These are phyloP conservation scores for Lichtheimia ramosa DNA, from an alignment of 371 early-diverging fungal genomes.

Conservation along the genomic window DNA sequence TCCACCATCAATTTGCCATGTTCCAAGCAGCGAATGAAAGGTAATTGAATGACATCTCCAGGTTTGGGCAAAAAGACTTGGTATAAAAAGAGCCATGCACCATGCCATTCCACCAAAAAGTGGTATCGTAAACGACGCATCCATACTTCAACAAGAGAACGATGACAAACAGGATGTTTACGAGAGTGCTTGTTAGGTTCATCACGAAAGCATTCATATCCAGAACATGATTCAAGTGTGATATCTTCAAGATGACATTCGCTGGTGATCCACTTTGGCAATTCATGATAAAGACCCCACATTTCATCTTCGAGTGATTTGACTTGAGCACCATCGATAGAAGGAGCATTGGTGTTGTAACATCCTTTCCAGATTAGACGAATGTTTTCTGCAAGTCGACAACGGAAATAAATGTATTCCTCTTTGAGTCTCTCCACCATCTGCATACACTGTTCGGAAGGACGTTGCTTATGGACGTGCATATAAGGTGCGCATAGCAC, in stretches of 20 bases:
- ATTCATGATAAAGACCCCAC: constrained; percentile 20
- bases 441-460: constrained; percentile 20
- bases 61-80: constrained; percentile 22
- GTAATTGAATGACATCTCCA: constrained; percentile 23
- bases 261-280: constrained; percentile 21
- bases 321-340: constrained; percentile 18
- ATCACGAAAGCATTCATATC: constrained; percentile 17
- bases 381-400: constrained; percentile 18
- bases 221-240: constrained; percentile 9
- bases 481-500: constrained; percentile 20
- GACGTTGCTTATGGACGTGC: constrained; percentile 25
- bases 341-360: constrained; percentile 11
- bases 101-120: constrained; percentile 29
- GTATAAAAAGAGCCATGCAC: constrained; percentile 23
- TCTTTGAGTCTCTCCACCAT: constrained; percentile 24
- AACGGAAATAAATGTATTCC: constrained; percentile 27
- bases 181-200: constrained; percentile 16
- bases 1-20: constrained; percentile 25
- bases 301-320: constrained; percentile 19
- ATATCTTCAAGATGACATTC: constrained; percentile 9
- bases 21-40: constrained; percentile 24
- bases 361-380: constrained; percentile 19
- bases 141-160: constrained; percentile 23
- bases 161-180: constrained; percentile 24
- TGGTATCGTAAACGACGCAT: constrained; percentile 28